Conservation (phyloP, 805 yeast genomes). For the Myxozyma kluyveri region DNA sequence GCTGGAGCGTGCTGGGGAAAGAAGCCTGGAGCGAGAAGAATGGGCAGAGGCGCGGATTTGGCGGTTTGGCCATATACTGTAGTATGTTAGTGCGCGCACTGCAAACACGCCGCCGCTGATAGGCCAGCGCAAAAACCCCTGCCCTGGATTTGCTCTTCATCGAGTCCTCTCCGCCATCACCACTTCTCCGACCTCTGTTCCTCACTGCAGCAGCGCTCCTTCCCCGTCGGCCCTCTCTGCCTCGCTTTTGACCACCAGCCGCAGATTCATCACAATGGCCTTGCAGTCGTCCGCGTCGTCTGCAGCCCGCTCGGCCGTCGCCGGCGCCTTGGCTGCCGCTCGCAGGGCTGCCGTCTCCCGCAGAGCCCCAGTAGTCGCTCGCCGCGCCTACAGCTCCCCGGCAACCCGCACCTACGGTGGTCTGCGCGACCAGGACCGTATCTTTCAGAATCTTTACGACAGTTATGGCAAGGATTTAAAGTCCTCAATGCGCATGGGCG, state of each 20-base stretch:
- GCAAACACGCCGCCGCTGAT: constrained; percentile 9
- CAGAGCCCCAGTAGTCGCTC: background rate
- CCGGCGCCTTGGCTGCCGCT: no score
- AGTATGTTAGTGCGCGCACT: no score
- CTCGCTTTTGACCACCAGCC: background rate
- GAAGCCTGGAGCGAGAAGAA: no score
- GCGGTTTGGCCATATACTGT: no score
- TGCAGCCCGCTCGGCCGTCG: no score
- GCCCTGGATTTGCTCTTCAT: background rate
- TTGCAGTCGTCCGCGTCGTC: no score
- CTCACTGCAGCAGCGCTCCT: background rate
- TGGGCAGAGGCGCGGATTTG: no score
- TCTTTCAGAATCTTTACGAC: constrained; percentile 79
- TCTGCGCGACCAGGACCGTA: constrained; percentile 76
- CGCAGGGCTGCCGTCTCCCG: no score
- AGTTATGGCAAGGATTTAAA: constrained; percentile 73
- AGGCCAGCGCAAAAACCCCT: constrained; percentile 6
- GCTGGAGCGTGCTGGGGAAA: no score
- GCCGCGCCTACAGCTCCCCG: background rate
- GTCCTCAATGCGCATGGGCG: constrained; percentile 76
- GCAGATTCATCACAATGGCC: no score
- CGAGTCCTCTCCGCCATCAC: background rate
- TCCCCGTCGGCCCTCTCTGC: background rate
- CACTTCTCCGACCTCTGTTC: background rate
- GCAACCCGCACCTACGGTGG: constrained; percentile 59